phyloP scores from a whole-genome alignment of 257 asterid genomes.

The Jasminum sambac region DNA sequence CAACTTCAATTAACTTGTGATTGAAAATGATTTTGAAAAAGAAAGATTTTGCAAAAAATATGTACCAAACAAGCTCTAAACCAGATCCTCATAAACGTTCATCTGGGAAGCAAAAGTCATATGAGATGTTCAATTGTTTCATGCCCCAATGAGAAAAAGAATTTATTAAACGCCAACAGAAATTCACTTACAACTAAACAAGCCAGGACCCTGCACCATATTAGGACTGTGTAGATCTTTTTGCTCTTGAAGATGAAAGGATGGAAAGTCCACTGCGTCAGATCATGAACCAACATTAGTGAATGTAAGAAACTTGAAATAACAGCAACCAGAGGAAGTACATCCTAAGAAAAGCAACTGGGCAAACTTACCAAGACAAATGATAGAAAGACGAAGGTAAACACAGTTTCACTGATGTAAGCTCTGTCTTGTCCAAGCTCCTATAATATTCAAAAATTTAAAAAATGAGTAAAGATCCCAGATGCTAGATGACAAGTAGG shows the following conservation, averaged over 20 bases:
- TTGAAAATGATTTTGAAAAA: too few species aligned
- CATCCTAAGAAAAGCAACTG: not conserved
- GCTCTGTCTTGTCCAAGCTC: slow-evolving; percentile 85
- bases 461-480: slow-evolving; percentile 10
- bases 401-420: slow-evolving; percentile 82
- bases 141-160: not conserved
- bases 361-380: slow-evolving; percentile 70
- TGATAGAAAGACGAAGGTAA: slow-evolving; percentile 71
- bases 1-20: too few species aligned
- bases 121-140: not conserved
- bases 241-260: slow-evolving; percentile 88
- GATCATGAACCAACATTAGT: slow-evolving; percentile 23
- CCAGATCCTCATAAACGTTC: not conserved
- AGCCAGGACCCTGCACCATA: slow-evolving; percentile 97
- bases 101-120: not conserved
- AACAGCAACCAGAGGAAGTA: not conserved
- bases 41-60: too few species aligned
- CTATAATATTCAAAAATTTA: slow-evolving; percentile 35
- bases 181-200: slow-evolving; percentile 71
- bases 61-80: too few species aligned
- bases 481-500: not conserved
- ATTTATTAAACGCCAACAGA: not conserved
- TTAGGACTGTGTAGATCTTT: slow-evolving; percentile 82
- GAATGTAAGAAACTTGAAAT: slow-evolving; percentile 1
- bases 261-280: slow-evolving; percentile 94